Base-by-base conservation (phyloP, 495 filamentous ascomycete species). In the Rostrohypoxylon terebratum region DNA sequence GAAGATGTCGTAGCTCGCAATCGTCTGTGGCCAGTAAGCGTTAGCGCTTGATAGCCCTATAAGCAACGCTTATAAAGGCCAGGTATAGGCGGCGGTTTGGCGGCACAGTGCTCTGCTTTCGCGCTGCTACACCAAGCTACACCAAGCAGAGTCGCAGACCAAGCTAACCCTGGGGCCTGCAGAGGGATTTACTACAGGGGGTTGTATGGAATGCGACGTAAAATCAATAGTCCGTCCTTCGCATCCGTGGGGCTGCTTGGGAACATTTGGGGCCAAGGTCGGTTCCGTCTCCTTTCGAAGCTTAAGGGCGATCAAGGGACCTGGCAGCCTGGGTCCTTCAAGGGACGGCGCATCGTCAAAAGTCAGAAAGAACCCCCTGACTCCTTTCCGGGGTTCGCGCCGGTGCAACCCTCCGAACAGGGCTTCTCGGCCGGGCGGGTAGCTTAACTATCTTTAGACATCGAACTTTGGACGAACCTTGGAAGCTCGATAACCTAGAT, bases 401-500 rank as follows among this genome's bases (percentile, higher is more conserved):
- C 66, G 60, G 58, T 67, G 51, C 40, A 70, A 74, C 66, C 51
- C 55, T 59, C 62, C 25, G 51, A 66, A 25, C 31, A 68, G 40
- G 61, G 20, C 31, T 63, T 69, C 71, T 69, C 66, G 66, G 40
- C 66, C 71, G 38, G 21, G 40, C 61, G 55, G 54, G 55, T 48
- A 34, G 28, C 36, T 66, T 70, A 47, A 58, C 71, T 64, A 67
- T 67, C 63, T 72, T 72, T 62, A 72, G 63, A 58, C 62, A 61
- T 48, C 25, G 13, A 71, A 28, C 36, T 2, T 62, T 51, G 18
- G 23, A 45, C 25, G 13, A 71, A 28, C 36, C 4, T 62, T 51
- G 18, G 23, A 45, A 45, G 42, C 42, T 45, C 42, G 42, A 53
- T 53, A 53, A 53, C 48, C 23, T 53, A 31, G 23, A 53, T 53